Percentiles rank a stretch among this genome's conserved stretches.
phyloP scores from a whole-genome alignment of 2,329 filamentous ascomycete genomes.

The Hymenoscyphus linearis region DNA sequence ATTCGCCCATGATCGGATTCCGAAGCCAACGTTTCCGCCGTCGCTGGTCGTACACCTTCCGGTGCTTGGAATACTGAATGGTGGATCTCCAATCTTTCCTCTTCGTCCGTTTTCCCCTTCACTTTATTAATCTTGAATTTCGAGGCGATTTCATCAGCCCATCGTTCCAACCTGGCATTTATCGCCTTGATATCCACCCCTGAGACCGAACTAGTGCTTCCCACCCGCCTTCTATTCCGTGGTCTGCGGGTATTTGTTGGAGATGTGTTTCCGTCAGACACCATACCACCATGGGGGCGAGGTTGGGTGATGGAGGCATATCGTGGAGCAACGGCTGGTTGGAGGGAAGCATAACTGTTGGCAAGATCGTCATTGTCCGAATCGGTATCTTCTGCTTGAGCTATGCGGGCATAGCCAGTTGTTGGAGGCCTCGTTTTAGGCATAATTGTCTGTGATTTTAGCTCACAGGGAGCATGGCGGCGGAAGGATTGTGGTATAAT shows the following conservation, averaged over 20 bases:
- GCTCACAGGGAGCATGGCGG: not conserved
- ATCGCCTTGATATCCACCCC: constrained; percentile 98
- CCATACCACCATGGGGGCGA: constrained; percentile 54
- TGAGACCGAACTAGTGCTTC: constrained; percentile 62
- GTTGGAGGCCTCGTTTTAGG: constrained; percentile 49
- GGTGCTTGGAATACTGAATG: constrained; percentile 95
- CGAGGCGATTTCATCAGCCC: constrained; percentile 96
- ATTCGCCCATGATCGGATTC: constrained; percentile 58
- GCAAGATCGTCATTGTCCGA: constrained; percentile 61
- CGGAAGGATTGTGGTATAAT: not conserved
- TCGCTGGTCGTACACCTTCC: constrained; percentile 76
- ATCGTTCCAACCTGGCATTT: constrained; percentile 88
- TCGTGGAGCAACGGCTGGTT: constrained; percentile 51
- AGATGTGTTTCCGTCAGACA: constrained; percentile 38
- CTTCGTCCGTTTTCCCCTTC: constrained; percentile 68
- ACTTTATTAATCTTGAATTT: constrained; percentile 87
- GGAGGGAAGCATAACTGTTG: constrained; percentile 48
- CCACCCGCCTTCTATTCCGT: constrained; percentile 43
- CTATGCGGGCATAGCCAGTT: constrained; percentile 79
- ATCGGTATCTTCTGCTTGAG: constrained; percentile 72
- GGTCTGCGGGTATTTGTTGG: constrained; percentile 40
- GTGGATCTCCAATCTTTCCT: constrained; percentile 89
- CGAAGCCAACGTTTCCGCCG: constrained; percentile 65
- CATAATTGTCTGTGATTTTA: not conserved
- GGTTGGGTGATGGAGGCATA: constrained; percentile 61